Evolutionary conservation across 2,329 filamentous ascomycete genomes (phyloP).

Genomic region (Arthrobotrys entomopaga): DNA sequence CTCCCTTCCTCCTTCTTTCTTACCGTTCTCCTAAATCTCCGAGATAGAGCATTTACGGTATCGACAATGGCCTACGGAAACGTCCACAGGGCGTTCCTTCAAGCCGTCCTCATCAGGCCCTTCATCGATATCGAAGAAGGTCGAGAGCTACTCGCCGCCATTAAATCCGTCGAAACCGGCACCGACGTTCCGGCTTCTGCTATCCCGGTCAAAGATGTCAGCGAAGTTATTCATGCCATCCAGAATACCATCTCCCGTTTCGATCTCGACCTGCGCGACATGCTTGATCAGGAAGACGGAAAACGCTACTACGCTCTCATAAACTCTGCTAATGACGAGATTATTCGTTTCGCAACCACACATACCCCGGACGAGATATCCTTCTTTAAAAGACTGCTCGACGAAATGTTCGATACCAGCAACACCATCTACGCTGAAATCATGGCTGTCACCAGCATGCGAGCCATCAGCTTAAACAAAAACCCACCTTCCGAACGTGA

Average conservation of each 20-base stretch:
- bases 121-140: conserved; percentile 80
- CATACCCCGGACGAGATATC: conserved; percentile 84
- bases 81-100: conserved; percentile 85
- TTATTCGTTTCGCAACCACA: conserved; percentile 86
- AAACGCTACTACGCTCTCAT: conserved; percentile 77
- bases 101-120: conserved; percentile 83
- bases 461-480: conserved; percentile 76
- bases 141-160: conserved; percentile 77
- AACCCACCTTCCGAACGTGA: conserved; percentile 61
- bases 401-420: conserved; percentile 89
- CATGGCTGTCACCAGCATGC: conserved; percentile 81
- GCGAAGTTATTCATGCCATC: conserved; percentile 74
- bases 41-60: not conserved
- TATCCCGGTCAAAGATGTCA: conserved; percentile 75
- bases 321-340: conserved; percentile 84
- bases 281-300: conserved; percentile 76
- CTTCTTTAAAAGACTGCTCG: conserved; percentile 86
- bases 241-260: conserved; percentile 79
- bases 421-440: conserved; percentile 83
- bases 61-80: conserved; percentile 66
- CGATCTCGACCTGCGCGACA: conserved; percentile 86
- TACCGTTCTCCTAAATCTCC: not conserved
- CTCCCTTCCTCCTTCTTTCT: not conserved
- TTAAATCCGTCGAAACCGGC: conserved; percentile 69
- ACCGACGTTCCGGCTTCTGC: conserved; percentile 65